Base-by-base conservation (phyloP, 1,139 yeast species). In the Yamadazyma dendronema region DNA sequence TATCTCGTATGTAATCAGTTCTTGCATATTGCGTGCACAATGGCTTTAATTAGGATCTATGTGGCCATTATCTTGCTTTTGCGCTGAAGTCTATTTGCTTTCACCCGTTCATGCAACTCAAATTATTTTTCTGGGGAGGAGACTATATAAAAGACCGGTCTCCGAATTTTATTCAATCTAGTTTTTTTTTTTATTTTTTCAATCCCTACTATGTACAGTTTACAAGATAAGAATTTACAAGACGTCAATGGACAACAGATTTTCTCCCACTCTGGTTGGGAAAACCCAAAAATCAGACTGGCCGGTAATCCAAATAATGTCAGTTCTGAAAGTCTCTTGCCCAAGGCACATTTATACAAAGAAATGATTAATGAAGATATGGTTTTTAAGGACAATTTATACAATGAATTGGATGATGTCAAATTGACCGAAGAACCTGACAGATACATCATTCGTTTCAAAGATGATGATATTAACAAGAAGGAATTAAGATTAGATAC, bases 401-500 rank as follows among this genome's bases (percentile, higher is more conserved):
- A 43, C 35, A 48, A 48, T 31, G 52, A 48, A 39, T 46, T 47
- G 37, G 57, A 53, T 33, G 50, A 53, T 40, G 53, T 61, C 11
- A 48, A 53, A 8, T 43, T 56, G 19, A 53, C 49, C 3, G 63
- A 59, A 36, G 54, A 55, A 21, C 39, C 54, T 30, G 58, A 55
- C 25, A 50, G 53, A 30, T 54, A 55, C 27, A 44, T 55, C 17
- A 57, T 60, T 21, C 47, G 45, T 21, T 49, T 51, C 37, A 49
- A 46, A 23, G 54, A 55, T 34, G 42, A 44, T n/a, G 45, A 53
- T 26, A 47, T 58, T 28, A 45, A 49, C 11, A 42, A 49, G 23
- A 55, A 56, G 25, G 58, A 56, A 33, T 50, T 59, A 30, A 53
- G 51, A 30, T 47, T 59, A 35, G 60, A 59, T 34, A 56, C 48